phyloP scores from a whole-genome alignment of 106 monocot genomes.

The Dioscorea dumetorum region DNA sequence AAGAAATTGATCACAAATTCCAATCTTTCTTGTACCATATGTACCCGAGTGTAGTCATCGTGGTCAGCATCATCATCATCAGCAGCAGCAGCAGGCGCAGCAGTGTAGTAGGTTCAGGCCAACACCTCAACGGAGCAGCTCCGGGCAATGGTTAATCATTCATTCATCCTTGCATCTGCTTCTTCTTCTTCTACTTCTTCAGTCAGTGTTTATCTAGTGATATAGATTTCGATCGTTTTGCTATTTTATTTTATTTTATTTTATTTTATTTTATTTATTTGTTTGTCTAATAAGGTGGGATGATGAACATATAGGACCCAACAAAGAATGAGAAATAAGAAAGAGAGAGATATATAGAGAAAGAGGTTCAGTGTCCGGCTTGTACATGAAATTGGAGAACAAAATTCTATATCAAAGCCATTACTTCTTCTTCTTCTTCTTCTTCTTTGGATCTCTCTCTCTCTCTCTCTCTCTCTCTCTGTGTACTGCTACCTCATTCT shows the following conservation, averaged over 20 bases:
- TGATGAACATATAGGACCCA: conserved; percentile 11
- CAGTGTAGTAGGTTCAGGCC: no score
- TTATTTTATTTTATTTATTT: conserved; percentile 52
- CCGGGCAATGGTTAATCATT: neutral
- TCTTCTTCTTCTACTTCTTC: neutral
- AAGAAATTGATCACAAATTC: neutral
- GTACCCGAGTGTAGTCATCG: conserved; percentile 4
- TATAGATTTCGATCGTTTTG: conserved; percentile 2
- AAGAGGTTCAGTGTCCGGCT: no score
- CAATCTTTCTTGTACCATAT: conserved; percentile 17
- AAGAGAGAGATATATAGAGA: no score
- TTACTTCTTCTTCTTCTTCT: no score
- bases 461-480: neutral
- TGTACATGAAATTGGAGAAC: neutral
- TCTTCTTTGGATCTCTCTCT: neutral
- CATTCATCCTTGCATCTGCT: neutral
- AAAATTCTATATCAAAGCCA: no score
- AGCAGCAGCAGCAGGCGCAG: no score
- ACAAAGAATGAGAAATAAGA: conserved; percentile 12
- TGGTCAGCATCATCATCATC: no score
- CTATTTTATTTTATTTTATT: conserved; percentile 41
- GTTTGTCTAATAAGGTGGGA: conserved; percentile 34
- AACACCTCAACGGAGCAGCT: neutral
- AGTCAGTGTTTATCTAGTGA: no score
- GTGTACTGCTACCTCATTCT: neutral